Conservation (phyloP, 352 stramenopile genomes). For the Globisporangium apiculatum region DNA sequence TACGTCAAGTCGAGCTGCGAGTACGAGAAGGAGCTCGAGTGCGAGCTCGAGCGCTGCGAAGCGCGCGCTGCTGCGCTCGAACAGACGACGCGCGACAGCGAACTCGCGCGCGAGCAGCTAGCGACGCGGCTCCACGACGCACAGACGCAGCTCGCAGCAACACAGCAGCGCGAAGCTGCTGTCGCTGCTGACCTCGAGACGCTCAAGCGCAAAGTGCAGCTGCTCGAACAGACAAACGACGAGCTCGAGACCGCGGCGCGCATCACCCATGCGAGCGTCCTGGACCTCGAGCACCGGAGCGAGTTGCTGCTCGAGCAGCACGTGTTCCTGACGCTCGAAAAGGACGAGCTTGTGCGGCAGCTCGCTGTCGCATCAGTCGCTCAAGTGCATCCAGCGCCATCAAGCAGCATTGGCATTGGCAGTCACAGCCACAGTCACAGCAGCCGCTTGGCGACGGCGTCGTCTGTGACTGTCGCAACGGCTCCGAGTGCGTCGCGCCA, state of each 20-base stretch:
- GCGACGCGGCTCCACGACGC: slow-evolving; percentile 10
- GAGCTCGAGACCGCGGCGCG: slow-evolving; percentile 59
- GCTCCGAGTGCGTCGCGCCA: background rate
- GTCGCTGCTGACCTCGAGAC: slow-evolving; percentile 28
- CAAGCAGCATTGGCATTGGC: background rate
- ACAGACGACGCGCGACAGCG: slow-evolving; percentile 18
- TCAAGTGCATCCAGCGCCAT: slow-evolving; percentile 23
- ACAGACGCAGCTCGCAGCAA: slow-evolving; percentile 22
- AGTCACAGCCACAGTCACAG: background rate
- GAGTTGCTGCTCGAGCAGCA: slow-evolving; percentile 54
- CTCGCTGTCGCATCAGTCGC: slow-evolving; percentile 22
- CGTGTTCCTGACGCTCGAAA: slow-evolving; percentile 66
- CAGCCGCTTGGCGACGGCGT: background rate
- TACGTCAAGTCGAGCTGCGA: slow-evolving; percentile 71
- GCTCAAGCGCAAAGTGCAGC: slow-evolving; percentile 65
- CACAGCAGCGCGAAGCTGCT: slow-evolving; percentile 22
- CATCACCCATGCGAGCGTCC: slow-evolving; percentile 49
- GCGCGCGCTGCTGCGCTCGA: slow-evolving; percentile 23
- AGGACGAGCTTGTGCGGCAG: slow-evolving; percentile 38
- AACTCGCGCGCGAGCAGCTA: slow-evolving; percentile 23
- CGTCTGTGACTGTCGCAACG: background rate
- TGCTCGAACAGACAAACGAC: slow-evolving; percentile 62
- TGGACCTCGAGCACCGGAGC: slow-evolving; percentile 48
- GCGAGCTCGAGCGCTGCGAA: slow-evolving; percentile 51
- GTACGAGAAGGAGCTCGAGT: slow-evolving; percentile 67